Evolutionary conservation across 768 basidiomycete genomes (phyloP).

Genomic region (Rhodocollybia butyracea): DNA sequence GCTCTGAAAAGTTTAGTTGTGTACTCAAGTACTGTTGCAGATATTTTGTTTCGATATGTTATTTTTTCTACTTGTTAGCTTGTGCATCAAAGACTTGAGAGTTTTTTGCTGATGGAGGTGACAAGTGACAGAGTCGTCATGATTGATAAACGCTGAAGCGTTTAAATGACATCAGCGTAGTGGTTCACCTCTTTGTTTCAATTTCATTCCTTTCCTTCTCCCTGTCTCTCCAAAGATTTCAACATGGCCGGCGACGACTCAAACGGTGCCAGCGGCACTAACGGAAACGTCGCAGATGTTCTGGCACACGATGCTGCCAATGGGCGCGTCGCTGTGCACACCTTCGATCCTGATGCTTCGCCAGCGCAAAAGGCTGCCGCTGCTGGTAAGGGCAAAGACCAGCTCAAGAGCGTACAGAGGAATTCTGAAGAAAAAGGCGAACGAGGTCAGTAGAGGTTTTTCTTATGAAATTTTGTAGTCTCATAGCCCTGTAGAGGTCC

Average conservation of each 20-base stretch:
- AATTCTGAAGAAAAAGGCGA: conserved; percentile 22
- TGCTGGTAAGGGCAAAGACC: conserved; percentile 49
- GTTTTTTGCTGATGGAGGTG: no score
- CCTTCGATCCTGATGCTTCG: conserved; percentile 72
- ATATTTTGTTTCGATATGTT: no score
- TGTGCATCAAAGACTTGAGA: no score
- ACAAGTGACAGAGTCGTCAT: no score
- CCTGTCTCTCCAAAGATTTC: conserved; percentile 26
- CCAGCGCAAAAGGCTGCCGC: conserved; percentile 72
- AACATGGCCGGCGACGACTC: background rate
- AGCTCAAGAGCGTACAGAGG: conserved; percentile 40
- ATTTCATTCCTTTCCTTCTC: conserved; percentile 24
- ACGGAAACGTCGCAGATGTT: conserved; percentile 35
- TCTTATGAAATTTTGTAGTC: background rate
- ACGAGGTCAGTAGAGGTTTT: conserved; percentile 21
- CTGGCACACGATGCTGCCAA: conserved; percentile 44
- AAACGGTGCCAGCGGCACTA: conserved; percentile 23
- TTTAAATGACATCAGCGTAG: no score
- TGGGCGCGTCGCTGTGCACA: conserved; percentile 54
- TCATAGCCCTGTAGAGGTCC: conserved; percentile 26
- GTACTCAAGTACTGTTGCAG: no score
- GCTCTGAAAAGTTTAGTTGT: no score
- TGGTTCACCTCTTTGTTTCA: no score
- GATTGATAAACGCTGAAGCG: no score
- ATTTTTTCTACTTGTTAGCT: no score